A percentile compares a stretch with the other conserved stretches of the same genome.
Evolutionary conservation across 1,284 basidiomycete genomes (phyloP).

Genomic region (Vanrija pseudolonga): DNA sequence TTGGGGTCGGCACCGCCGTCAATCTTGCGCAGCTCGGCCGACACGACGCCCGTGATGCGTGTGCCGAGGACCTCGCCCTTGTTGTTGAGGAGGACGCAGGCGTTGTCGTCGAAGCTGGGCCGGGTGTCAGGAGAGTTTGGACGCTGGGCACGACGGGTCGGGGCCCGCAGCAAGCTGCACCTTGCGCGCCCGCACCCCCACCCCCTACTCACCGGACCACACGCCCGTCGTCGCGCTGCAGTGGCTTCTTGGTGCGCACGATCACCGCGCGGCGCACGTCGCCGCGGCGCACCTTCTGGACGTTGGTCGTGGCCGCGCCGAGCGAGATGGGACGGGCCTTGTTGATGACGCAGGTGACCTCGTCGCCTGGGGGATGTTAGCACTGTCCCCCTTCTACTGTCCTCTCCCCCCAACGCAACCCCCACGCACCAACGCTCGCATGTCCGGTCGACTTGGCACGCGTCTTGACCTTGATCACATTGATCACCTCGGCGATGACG

Average conservation of each 20-base stretch:
- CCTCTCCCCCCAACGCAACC: neutral
- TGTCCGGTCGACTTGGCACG: conserved; percentile 59
- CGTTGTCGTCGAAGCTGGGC: conserved; percentile 91
- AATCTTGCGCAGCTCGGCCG: conserved; percentile 70
- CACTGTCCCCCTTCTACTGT: no score
- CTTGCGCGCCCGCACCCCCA: no score
- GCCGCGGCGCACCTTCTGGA: conserved; percentile 75
- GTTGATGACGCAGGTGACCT: conserved; percentile 95
- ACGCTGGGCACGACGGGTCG: no score
- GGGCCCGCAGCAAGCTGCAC: no score
- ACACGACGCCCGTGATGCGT: conserved; percentile 89
- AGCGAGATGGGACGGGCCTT: conserved; percentile 72
- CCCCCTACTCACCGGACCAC: conserved; percentile 38
- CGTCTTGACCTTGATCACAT: conserved; percentile 90
- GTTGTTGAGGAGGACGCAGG: conserved; percentile 91
- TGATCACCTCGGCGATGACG: conserved; percentile 91
- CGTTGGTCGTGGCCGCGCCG: conserved; percentile 47
- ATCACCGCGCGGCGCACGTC: conserved; percentile 94
- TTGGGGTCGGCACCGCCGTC: conserved; percentile 57
- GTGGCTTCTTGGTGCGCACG: conserved; percentile 66
- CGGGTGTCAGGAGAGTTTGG: no score
- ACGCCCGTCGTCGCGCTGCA: conserved; percentile 41
- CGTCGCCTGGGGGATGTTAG: conserved; percentile 68
- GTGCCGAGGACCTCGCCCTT: conserved; percentile 96
- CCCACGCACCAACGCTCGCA: conserved; percentile 58